phyloP scores from a whole-genome alignment of 2,329 filamentous ascomycete genomes.

The Colletotrichum aenigma region DNA sequence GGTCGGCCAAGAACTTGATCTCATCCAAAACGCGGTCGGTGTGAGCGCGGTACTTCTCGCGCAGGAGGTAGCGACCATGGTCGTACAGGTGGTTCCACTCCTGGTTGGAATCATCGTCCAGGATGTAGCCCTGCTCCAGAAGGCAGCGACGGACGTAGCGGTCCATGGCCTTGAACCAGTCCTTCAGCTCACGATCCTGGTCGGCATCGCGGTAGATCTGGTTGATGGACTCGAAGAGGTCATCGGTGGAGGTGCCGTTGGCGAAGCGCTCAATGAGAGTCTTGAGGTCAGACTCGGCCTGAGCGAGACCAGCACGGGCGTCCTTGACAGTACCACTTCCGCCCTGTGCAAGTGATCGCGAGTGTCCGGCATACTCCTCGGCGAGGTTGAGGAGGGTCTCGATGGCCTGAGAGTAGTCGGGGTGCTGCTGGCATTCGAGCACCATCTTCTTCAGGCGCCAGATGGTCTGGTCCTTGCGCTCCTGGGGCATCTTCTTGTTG shows the following conservation, averaged over 20 bases:
- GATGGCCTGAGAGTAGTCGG: constrained; percentile 92
- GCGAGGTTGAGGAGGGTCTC: constrained; percentile 83
- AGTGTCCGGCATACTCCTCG: constrained; percentile 82
- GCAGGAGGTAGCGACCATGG: constrained; percentile 82
- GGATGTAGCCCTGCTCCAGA: constrained; percentile 88
- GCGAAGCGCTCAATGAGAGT: constrained; percentile 93
- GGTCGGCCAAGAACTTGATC: constrained; percentile 84
- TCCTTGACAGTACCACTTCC: constrained; percentile 73
- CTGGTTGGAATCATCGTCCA: constrained; percentile 78
- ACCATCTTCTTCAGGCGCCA: constrained; percentile 97
- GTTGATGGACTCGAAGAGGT: constrained; percentile 84
- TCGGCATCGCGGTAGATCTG: constrained; percentile 88
- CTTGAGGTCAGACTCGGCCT: constrained; percentile 82
- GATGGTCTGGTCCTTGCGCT: constrained; percentile 90
- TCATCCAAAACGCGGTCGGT: constrained; percentile 89
- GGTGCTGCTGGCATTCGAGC: constrained; percentile 92
- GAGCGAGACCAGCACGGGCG: constrained; percentile 69
- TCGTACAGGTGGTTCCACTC: constrained; percentile 90
- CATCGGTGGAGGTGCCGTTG: constrained; percentile 88
- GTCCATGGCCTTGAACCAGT: constrained; percentile 86
- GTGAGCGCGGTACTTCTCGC: constrained; percentile 85
- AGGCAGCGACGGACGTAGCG: constrained; percentile 81
- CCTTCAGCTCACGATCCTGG: constrained; percentile 80
- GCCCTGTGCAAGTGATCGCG: constrained; percentile 67
- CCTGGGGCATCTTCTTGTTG: constrained; percentile 84